A percentile compares a stretch with the other conserved stretches of the same genome.
These are phyloP conservation scores for Asterionellopsis glacialis DNA, from an alignment of 108 stramenopile species.

Conservation along the genomic window DNA sequence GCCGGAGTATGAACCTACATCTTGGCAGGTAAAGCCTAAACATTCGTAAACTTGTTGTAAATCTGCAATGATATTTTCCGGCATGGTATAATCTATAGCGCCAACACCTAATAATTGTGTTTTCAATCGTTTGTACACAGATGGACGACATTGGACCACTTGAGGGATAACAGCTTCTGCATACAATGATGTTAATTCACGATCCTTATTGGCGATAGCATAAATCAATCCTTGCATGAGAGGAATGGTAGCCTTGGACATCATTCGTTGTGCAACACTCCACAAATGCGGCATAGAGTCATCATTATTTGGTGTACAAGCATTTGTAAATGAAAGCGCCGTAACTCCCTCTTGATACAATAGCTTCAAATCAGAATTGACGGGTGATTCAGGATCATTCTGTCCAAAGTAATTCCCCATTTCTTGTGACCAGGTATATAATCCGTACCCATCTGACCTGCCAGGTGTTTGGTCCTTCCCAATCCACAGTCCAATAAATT, in stretches of 20 bases:
- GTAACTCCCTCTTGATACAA: conserved; percentile 56
- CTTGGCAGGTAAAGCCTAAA: conserved; percentile 67
- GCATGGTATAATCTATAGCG: conserved; percentile 36
- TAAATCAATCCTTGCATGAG: conserved; percentile 69
- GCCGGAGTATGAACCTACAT: conserved; percentile 49
- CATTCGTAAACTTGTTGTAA: conserved; percentile 67
- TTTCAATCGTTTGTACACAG: conserved; percentile 57
- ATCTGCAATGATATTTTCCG: conserved; percentile 35
- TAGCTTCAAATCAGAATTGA: conserved; percentile 47
- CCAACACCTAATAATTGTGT: conserved; percentile 43
- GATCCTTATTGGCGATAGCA: conserved; percentile 35
- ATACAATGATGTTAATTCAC: conserved; percentile 39
- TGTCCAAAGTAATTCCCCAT: conserved; percentile 39
- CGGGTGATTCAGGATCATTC: conserved; percentile 37
- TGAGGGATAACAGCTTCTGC: conserved; percentile 69
- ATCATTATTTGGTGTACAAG: conserved; percentile 37
- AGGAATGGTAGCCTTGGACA: conserved; percentile 59
- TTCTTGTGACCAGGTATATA: conserved; percentile 64
- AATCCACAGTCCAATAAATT: conserved; percentile 80
- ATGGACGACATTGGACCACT: conserved; percentile 68
- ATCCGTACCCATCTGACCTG: conserved; percentile 49
- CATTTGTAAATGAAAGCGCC: conserved; percentile 20
- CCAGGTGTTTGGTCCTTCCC: conserved; percentile 55
- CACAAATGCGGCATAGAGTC: conserved; percentile 42
- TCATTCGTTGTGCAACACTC: conserved; percentile 49